phyloP scores from a whole-genome alignment of 2,329 filamentous ascomycete genomes.

The Paraconiothyrium sp. region DNA sequence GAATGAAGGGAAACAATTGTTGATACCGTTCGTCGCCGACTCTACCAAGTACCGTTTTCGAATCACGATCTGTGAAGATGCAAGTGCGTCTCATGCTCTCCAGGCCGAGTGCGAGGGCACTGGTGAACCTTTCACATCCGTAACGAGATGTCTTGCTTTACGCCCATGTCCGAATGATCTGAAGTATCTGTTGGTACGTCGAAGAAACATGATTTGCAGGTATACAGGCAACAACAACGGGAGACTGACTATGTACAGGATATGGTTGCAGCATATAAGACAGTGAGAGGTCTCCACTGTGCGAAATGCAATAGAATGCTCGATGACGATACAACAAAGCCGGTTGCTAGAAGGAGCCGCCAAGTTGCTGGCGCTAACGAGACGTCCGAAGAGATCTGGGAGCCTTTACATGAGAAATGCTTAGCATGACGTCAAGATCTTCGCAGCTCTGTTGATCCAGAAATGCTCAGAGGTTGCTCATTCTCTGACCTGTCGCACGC shows the following conservation, averaged over 20 bases:
- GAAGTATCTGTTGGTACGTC: conserved; percentile 45
- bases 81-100: conserved; percentile 36
- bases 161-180: conserved; percentile 44
- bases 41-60: conserved; percentile 38
- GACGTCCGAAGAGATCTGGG: conserved; percentile 37
- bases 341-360: conserved; percentile 46
- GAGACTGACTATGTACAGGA: conserved; percentile 38
- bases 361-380: conserved; percentile 29
- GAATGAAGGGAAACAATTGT: conserved; percentile 36
- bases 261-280: conserved; percentile 53
- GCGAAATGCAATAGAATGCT: conserved; percentile 44
- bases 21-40: conserved; percentile 36
- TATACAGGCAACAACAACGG: background rate
- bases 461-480: background rate
- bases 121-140: conserved; percentile 35
- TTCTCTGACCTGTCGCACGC: background rate
- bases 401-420: conserved; percentile 50
- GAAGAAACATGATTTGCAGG: background rate
- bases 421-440: conserved; percentile 24
- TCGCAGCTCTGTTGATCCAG: background rate
- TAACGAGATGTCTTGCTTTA: conserved; percentile 47
- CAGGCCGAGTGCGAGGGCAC: conserved; percentile 44
- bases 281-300: conserved; percentile 39
- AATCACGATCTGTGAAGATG: conserved; percentile 38
- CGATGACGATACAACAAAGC: conserved; percentile 35